phyloP scores from a whole-genome alignment of 306 rosid genomes.

The Trichosanthes truncata region DNA sequence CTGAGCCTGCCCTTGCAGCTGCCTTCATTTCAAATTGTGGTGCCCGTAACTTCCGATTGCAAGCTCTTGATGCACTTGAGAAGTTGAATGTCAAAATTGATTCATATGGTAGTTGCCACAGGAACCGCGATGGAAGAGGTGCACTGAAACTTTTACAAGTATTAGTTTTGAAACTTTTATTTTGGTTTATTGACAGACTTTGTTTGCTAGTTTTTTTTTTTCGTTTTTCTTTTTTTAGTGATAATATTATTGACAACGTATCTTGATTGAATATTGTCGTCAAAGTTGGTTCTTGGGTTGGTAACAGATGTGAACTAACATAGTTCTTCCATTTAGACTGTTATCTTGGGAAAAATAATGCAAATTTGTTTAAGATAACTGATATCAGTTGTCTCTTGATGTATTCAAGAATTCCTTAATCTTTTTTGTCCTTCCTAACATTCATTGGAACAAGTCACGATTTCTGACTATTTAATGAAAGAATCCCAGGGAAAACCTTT shows the following conservation, averaged over 20 bases:
- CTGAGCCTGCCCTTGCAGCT: constrained; percentile 80
- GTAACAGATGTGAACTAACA: not conserved
- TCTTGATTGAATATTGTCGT: not conserved
- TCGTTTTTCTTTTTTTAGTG: not conserved
- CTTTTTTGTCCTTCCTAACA: not conserved
- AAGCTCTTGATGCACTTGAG: constrained; percentile 92
- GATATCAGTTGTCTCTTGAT: not conserved
- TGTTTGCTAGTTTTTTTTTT: not conserved
- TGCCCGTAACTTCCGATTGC: constrained; percentile 88
- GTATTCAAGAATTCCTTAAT: not conserved
- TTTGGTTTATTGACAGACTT: not conserved
- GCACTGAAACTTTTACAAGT: not conserved
- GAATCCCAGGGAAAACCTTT: not conserved
- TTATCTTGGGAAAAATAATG: not conserved
- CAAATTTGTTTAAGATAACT: not conserved
- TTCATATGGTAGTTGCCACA: constrained; percentile 90
- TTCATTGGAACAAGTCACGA: not conserved
- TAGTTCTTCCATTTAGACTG: constrained; percentile 1
- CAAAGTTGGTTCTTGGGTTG: not conserved
- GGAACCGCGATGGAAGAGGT: constrained; percentile 59
- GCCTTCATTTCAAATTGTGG: constrained; percentile 98
- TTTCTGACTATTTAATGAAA: not conserved
- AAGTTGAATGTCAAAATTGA: constrained; percentile 47
- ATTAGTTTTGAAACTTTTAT: not conserved
- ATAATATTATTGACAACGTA: not conserved